A percentile compares a stretch with the other conserved stretches of the same genome.
These are phyloP conservation scores for Hypoxylon sp. DNA, from an alignment of 2,329 filamentous ascomycete species.

Conservation along the genomic window DNA sequence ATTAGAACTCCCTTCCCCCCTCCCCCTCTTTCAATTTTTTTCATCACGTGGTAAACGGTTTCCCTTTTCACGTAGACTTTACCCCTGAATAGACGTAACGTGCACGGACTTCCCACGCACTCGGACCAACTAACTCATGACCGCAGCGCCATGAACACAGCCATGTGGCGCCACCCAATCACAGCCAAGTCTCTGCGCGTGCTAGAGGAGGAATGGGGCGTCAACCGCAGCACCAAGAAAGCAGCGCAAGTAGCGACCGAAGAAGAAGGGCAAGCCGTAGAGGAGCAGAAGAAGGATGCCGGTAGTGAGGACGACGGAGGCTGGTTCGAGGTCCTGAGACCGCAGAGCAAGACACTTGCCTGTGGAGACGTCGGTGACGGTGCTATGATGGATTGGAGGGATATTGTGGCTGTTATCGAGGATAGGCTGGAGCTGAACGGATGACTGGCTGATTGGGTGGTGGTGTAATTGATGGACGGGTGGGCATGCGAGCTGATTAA, in stretches of 20 bases:
- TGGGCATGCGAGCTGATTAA: neutral
- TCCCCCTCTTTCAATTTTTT: neutral
- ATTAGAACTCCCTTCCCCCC: too few relatives aligned
- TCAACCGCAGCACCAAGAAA: constrained; percentile 46
- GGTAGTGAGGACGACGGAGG: constrained; percentile 49
- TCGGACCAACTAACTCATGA: neutral
- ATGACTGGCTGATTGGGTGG: constrained; percentile 2
- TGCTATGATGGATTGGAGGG: constrained; percentile 85
- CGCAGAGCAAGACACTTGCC: constrained; percentile 82
- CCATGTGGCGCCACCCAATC: constrained; percentile 90
- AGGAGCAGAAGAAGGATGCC: constrained; percentile 51
- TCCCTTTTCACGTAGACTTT: neutral
- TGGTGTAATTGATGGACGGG: neutral
- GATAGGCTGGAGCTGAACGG: constrained; percentile 58
- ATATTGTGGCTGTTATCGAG: constrained; percentile 78
- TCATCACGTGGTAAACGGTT: neutral
- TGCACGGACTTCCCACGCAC: neutral
- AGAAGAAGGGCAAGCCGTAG: constrained; percentile 52
- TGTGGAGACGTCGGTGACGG: constrained; percentile 88
- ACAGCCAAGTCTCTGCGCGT: constrained; percentile 79
- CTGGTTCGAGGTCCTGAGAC: constrained; percentile 80
- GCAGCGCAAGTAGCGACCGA: neutral
- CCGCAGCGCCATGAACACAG: constrained; percentile 82
- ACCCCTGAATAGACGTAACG: neutral
- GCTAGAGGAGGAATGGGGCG: constrained; percentile 82